A percentile compares a stretch with the other conserved stretches of the same genome.
These are phyloP conservation scores for Leavenworthia alabamica DNA, from an alignment of 345 rosid genomes.

Conservation along the genomic window DNA sequence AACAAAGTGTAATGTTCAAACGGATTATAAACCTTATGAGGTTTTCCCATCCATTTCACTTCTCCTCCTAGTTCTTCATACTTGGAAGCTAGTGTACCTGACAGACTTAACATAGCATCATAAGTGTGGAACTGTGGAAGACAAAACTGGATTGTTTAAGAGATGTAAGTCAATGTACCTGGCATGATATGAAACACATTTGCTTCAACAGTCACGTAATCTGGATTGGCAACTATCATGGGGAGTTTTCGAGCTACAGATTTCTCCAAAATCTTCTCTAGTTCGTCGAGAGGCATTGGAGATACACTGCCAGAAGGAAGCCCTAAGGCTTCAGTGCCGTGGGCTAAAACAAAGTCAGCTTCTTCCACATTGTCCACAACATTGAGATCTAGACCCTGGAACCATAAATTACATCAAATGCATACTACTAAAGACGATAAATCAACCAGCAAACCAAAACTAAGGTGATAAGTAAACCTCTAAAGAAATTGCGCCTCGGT, in stretches of 20 bases:
- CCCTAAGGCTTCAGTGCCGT: conserved; percentile 89
- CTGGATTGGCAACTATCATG: conserved; percentile 94
- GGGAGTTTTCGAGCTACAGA: conserved; percentile 71
- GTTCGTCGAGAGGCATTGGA: conserved; percentile 58
- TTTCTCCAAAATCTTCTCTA: conserved; percentile 69
- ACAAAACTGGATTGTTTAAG: background rate
- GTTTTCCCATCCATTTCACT: conserved; percentile 98
- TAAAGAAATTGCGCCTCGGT: conserved; percentile 84
- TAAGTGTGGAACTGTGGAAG: background rate
- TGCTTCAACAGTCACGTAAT: conserved; percentile 89
- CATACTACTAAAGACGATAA: background rate
- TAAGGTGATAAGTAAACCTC: conserved; percentile 51
- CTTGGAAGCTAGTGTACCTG: conserved; percentile 75
- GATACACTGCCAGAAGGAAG: conserved; percentile 52
- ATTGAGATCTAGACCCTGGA: conserved; percentile 65
- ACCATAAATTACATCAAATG: conserved; percentile 10
- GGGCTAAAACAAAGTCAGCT: conserved; percentile 85
- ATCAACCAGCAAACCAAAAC: background rate
- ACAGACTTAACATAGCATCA: background rate
- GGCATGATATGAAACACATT: conserved; percentile 81
- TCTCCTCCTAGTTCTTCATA: conserved; percentile 88
- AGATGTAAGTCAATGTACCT: conserved; percentile 35
- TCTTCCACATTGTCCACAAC: conserved; percentile 70
- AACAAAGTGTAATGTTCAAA: background rate
- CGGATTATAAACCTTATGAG: conserved; percentile 54